phyloP scores from a whole-genome alignment of 139 green algal genomes.

The Volvox reticuliferus region DNA sequence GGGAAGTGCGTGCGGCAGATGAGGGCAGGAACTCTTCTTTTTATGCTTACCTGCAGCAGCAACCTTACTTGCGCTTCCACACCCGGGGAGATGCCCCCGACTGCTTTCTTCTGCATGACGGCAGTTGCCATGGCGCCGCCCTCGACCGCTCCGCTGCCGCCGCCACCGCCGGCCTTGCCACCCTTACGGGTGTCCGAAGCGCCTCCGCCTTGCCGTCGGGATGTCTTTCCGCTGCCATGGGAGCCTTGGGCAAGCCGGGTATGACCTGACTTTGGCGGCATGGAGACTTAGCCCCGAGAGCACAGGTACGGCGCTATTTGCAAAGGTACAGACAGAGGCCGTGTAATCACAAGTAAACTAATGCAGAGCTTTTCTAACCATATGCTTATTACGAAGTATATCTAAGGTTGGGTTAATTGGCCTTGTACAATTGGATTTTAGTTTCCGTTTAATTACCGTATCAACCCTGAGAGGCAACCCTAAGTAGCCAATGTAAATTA shows the following conservation, averaged over 20 bases:
- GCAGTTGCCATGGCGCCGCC: constrained; percentile 42
- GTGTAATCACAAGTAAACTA: too few species aligned
- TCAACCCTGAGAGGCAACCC: too few species aligned
- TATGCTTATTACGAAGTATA: too few species aligned
- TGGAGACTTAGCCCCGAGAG: neutral
- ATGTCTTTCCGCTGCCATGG: neutral
- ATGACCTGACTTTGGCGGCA: constrained; percentile 9
- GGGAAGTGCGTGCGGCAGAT: too few species aligned
- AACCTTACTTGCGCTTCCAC: constrained; percentile 36
- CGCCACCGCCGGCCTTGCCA: neutral
- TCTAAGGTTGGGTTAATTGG: too few species aligned
- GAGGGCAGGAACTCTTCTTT: neutral
- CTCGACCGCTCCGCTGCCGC: neutral
- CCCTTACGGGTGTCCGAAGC: neutral
- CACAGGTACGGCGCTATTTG: neutral
- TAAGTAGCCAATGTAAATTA: too few species aligned
- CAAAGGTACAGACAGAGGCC: too few species aligned
- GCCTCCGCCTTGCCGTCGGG: too few species aligned
- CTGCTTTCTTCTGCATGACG: constrained; percentile 37
- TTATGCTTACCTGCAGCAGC: constrained; percentile 30
- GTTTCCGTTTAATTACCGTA: too few species aligned
- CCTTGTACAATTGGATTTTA: too few species aligned
- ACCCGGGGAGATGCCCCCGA: neutral
- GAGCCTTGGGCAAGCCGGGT: neutral
- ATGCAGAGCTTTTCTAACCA: too few species aligned